Evolutionary conservation across 108 stramenopile genomes (phyloP).

Genomic region (Pseudonitzschia multiseries): DNA sequence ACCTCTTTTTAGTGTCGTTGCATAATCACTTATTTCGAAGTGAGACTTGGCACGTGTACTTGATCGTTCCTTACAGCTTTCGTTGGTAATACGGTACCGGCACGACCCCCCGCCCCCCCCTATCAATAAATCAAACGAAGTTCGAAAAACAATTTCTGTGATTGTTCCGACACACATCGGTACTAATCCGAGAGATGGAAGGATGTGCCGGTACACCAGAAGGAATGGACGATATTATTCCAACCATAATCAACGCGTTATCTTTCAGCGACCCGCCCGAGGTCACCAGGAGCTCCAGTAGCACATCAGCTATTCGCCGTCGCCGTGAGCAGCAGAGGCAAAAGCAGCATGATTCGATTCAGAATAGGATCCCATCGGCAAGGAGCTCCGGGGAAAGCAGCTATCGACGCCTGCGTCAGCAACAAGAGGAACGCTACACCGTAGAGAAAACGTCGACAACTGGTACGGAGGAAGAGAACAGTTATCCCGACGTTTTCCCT

Average conservation of each 20-base stretch:
- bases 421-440: background rate
- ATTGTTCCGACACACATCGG: background rate
- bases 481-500: background rate
- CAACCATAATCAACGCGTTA: background rate
- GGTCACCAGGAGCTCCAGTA: background rate
- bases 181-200: background rate
- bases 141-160: background rate
- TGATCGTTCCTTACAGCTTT: no score
- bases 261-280: background rate
- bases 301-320: background rate
- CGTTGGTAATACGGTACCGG: no score
- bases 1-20: no score
- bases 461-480: background rate
- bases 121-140: no score
- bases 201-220: background rate
- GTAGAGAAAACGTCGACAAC: conserved; percentile 1
- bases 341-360: background rate
- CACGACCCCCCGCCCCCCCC: no score
- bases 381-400: background rate
- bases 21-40: no score
- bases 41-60: no score
- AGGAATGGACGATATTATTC: conserved; percentile 1
- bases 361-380: background rate
- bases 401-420: background rate
- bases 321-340: background rate